Conservation (phyloP, 495 filamentous ascomycete species). For the Annulohypoxylon stygium region DNA sequence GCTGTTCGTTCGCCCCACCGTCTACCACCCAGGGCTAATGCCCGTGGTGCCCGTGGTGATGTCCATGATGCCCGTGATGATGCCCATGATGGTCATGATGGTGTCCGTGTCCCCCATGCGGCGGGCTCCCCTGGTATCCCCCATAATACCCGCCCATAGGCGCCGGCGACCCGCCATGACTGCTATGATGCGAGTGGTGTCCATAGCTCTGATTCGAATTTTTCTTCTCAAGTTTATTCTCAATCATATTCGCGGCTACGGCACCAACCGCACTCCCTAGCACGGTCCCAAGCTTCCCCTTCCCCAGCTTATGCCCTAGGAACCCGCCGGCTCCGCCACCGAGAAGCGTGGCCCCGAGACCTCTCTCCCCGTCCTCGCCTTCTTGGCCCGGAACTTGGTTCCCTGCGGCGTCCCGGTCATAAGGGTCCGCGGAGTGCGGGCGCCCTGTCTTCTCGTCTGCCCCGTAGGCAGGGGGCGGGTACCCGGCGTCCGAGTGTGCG, state of each 20-base stretch:
- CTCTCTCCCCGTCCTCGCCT: constrained; percentile 62
- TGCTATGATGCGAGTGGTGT: constrained; percentile 14
- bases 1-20: neutral
- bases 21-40: constrained; percentile 31
- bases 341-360: constrained; percentile 66
- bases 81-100: constrained; percentile 27
- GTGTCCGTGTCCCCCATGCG: constrained; percentile 13
- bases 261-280: constrained; percentile 67
- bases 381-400: constrained; percentile 27
- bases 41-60: constrained; percentile 20
- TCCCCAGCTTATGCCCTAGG: constrained; percentile 60
- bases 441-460: constrained; percentile 15
- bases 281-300: constrained; percentile 64
- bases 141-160: constrained; percentile 18
- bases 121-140: constrained; percentile 36
- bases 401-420: constrained; percentile 26
- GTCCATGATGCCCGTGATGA: constrained; percentile 34
- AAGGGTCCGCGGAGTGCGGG: constrained; percentile 47
- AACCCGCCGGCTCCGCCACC: constrained; percentile 68
- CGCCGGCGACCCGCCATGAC: neutral
- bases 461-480: constrained; percentile 31
- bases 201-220: constrained; percentile 37
- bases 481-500: constrained; percentile 42
- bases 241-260: constrained; percentile 67
- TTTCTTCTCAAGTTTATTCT: constrained; percentile 60